Conservation (phyloP, 805 yeast genomes). For the Isabelozyma pseudorhagii region DNA sequence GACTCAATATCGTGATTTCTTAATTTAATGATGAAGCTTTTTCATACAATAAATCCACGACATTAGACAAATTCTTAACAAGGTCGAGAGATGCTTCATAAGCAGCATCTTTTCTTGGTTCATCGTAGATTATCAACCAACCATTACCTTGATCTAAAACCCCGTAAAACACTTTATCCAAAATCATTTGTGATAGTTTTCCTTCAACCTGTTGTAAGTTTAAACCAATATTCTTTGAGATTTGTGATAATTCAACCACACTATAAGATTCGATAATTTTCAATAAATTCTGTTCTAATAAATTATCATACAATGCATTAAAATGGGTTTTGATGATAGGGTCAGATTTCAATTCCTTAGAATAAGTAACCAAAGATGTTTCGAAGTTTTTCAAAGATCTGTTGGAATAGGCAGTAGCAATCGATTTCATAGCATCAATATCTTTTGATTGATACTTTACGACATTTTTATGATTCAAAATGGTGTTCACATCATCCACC, state of each 20-base stretch:
- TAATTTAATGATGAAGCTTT: constrained; percentile 84
- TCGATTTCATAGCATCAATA: constrained; percentile 93
- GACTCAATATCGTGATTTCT: constrained; percentile 1
- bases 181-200: constrained; percentile 91
- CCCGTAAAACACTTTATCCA: constrained; percentile 93
- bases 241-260: constrained; percentile 88
- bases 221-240: constrained; percentile 84
- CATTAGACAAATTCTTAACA: constrained; percentile 80
- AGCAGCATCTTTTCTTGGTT: constrained; percentile 83
- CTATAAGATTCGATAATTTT: constrained; percentile 96
- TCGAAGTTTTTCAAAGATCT: constrained; percentile 92
- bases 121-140: constrained; percentile 88
- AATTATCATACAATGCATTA: constrained; percentile 86
- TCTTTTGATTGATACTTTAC: constrained; percentile 75
- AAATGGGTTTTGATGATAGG: constrained; percentile 88
- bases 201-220: constrained; percentile 89
- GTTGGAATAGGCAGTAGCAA: constrained; percentile 84
- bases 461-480: constrained; percentile 67
- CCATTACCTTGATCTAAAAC: constrained; percentile 98
- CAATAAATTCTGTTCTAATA: constrained; percentile 87
- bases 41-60: constrained; percentile 87
- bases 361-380: constrained; percentile 67
- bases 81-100: constrained; percentile 86
- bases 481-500: constrained; percentile 78
- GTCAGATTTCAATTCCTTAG: constrained; percentile 76